phyloP scores from a whole-genome alignment of 2,329 filamentous ascomycete species.

The Diaporthe sp. region DNA sequence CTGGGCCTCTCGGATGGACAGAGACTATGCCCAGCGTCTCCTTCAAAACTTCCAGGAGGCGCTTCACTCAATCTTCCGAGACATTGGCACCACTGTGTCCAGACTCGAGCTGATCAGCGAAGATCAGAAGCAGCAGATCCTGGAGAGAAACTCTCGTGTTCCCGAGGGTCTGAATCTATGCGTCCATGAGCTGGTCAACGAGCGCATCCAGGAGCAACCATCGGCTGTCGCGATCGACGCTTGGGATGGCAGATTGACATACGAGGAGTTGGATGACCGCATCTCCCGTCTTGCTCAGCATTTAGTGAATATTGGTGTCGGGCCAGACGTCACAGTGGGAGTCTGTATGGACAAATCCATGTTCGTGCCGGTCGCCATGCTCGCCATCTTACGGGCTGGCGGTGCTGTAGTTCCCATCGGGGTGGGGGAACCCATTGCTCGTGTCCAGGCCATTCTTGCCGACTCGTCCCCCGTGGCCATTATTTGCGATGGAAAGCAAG shows the following conservation, averaged over 20 bases:
- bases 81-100: neutral
- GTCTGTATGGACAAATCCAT: constrained; percentile 40
- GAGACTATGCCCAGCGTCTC: neutral
- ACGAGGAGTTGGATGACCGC: constrained; percentile 27
- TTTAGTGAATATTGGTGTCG: constrained; percentile 28
- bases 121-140: neutral
- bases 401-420: constrained; percentile 43
- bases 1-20: neutral
- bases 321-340: constrained; percentile 33
- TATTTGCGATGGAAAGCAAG: neutral
- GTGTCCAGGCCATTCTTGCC: neutral
- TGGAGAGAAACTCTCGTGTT: neutral
- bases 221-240: constrained; percentile 24
- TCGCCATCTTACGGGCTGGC: constrained; percentile 42
- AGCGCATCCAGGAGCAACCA: neutral
- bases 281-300: constrained; percentile 26
- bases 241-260: constrained; percentile 38
- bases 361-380: constrained; percentile 37
- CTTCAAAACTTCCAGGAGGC: neutral
- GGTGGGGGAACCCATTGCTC: neutral
- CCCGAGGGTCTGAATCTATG: neutral
- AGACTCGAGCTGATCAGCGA: neutral
- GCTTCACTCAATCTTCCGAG: neutral
- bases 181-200: neutral
- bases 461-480: neutral